Conservation (phyloP, 2,329 filamentous ascomycete genomes). For the Fusarium pininemorale region DNA sequence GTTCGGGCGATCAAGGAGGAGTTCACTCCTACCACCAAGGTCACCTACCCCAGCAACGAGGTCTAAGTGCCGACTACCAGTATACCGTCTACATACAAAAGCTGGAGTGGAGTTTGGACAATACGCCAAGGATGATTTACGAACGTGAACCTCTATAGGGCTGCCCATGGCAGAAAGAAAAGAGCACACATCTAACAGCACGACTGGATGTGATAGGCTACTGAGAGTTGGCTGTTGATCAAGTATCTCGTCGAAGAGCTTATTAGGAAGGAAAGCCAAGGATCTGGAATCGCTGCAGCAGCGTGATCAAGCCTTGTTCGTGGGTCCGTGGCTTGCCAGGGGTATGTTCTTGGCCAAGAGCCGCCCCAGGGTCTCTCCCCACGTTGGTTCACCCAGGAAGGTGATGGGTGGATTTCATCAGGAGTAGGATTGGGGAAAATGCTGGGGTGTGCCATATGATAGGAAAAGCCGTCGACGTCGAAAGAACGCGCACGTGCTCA, state of each 20-base stretch:
- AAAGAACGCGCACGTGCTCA: constrained; percentile 40
- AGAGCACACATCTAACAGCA: constrained; percentile 6
- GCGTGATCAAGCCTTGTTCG: constrained; percentile 18
- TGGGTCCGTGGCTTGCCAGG: constrained; percentile 30
- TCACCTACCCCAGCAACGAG: constrained; percentile 78
- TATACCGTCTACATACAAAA: background rate
- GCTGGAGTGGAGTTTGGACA: background rate
- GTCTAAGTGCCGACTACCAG: constrained; percentile 48
- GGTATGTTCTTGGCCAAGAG: constrained; percentile 27
- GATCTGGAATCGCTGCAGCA: constrained; percentile 30
- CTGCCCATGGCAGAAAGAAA: constrained; percentile 7
- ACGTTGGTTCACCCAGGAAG: constrained; percentile 40
- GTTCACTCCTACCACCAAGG: constrained; percentile 69
- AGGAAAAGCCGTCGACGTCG: constrained; percentile 17
- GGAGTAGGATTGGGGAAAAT: constrained; percentile 18
- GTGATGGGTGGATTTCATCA: constrained; percentile 42
- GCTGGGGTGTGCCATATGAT: constrained; percentile 6
- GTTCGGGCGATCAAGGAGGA: constrained; percentile 78
- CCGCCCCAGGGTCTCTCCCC: constrained; percentile 31
- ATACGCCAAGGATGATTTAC: constrained; percentile 21
- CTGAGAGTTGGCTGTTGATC: constrained; percentile 2
- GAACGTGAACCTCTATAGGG: background rate
- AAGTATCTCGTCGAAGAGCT: constrained; percentile 7
- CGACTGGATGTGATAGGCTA: constrained; percentile 6
- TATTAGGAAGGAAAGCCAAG: constrained; percentile 4